Percentiles rank a stretch among this genome's conserved stretches.
Evolutionary conservation across 2,329 filamentous ascomycete genomes (phyloP).

Genomic region (Penicillium janthinellum): DNA sequence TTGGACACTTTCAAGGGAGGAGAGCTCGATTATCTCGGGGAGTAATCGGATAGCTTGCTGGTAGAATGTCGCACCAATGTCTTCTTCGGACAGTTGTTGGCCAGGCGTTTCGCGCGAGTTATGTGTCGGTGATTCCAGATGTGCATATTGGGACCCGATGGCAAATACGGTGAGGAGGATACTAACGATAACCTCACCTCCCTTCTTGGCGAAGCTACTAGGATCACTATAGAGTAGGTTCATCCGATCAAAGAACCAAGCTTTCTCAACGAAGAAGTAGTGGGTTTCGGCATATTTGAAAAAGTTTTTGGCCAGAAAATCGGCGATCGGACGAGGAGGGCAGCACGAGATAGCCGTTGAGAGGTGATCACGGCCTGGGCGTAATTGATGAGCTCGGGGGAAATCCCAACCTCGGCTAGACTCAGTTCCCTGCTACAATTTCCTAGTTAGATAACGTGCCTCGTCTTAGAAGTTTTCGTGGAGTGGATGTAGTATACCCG

Average conservation of each 20-base stretch:
- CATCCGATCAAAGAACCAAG: conserved; percentile 49
- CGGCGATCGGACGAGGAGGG: conserved; percentile 52
- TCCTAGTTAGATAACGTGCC: not conserved
- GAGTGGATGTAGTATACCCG: conserved; percentile 7
- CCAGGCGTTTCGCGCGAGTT: not conserved
- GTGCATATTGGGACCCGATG: conserved; percentile 56
- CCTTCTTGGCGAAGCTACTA: conserved; percentile 37
- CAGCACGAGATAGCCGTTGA: conserved; percentile 43
- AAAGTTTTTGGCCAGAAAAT: conserved; percentile 52
- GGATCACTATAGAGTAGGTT: conserved; percentile 47
- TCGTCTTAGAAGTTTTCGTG: not conserved
- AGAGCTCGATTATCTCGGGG: conserved; percentile 55
- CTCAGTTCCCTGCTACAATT: not conserved
- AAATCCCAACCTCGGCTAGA: conserved; percentile 37
- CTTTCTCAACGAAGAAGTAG: conserved; percentile 38
- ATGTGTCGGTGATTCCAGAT: conserved; percentile 42
- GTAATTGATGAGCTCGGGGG: conserved; percentile 52
- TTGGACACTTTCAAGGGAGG: conserved; percentile 57
- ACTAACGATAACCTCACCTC: conserved; percentile 48
- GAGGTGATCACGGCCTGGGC: conserved; percentile 44
- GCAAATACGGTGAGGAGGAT: conserved; percentile 53
- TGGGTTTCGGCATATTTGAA: conserved; percentile 54
- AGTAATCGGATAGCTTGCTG: conserved; percentile 53
- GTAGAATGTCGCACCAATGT: conserved; percentile 54
- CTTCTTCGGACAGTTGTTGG: conserved; percentile 45